A percentile compares a stretch with the other conserved stretches of the same genome.
Evolutionary conservation across 768 basidiomycete species (phyloP).

Genomic region (Hirschioporus abietinus): DNA sequence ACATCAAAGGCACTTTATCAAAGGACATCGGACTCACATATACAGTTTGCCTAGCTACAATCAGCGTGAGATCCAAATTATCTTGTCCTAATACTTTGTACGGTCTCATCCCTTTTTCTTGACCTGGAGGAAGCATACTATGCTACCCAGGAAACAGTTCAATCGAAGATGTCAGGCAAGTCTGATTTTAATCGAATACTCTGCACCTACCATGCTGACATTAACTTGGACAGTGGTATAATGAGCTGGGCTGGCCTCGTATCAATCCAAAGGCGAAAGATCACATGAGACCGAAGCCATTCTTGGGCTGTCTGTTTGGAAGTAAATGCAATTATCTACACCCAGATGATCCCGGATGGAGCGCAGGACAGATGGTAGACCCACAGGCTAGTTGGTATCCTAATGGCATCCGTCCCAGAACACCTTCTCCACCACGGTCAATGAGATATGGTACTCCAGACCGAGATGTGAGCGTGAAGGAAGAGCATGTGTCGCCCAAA

Average conservation of each 20-base stretch:
- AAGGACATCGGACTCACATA: no score
- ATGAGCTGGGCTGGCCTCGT: not conserved
- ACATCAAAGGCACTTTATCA: not conserved
- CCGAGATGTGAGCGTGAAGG: not conserved
- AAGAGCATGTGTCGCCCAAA: not conserved
- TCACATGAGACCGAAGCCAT: not conserved
- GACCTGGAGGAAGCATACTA: not conserved
- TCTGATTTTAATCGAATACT: not conserved
- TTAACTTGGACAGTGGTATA: not conserved
- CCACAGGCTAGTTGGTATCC: not conserved
- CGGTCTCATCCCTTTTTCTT: not conserved
- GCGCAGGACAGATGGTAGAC: not conserved
- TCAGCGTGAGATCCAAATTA: not conserved
- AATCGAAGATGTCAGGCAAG: not conserved
- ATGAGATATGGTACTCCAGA: not conserved
- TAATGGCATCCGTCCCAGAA: not conserved
- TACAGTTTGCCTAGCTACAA: no score
- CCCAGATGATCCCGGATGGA: not conserved
- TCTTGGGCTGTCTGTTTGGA: not conserved
- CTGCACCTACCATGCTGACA: not conserved
- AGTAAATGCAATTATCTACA: not conserved
- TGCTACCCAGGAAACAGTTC: not conserved
- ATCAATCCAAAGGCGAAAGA: not conserved
- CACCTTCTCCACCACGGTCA: not conserved
- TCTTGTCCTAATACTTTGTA: not conserved